phyloP scores from a whole-genome alignment of 345 rosid genomes.

The Citrus glauca region DNA sequence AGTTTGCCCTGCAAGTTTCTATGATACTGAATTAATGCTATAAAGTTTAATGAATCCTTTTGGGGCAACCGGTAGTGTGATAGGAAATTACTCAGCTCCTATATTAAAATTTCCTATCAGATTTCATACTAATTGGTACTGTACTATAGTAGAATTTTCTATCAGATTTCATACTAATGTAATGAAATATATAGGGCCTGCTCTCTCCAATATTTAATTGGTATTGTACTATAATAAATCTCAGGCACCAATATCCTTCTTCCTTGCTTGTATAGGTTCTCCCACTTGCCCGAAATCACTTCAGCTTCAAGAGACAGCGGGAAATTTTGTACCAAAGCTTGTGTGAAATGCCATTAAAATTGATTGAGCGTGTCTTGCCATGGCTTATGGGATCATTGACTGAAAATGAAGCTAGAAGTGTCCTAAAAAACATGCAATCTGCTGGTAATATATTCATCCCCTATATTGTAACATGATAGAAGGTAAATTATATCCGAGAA shows the following conservation, averaged over 20 bases:
- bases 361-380: slow-evolving; percentile 87
- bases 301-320: slow-evolving; percentile 67
- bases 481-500: background rate
- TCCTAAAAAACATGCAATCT: slow-evolving; percentile 70
- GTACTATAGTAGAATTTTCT: background rate
- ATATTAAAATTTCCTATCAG: background rate
- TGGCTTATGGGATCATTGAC: slow-evolving; percentile 73
- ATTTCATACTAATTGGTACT: background rate
- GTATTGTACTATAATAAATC: slow-evolving; percentile 1
- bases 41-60: background rate
- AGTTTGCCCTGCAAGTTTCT: slow-evolving; percentile 8
- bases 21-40: background rate
- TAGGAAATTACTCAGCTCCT: background rate
- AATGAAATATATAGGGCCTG: background rate
- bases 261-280: slow-evolving; percentile 61
- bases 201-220: background rate
- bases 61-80: background rate
- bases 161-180: background rate
- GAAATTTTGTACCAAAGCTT: slow-evolving; percentile 82
- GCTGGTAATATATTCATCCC: slow-evolving; percentile 49
- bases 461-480: background rate
- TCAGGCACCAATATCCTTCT: background rate
- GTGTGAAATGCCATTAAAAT: slow-evolving; percentile 83
- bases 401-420: slow-evolving; percentile 62
- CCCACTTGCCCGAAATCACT: slow-evolving; percentile 72